Conservation (phyloP, 2,329 filamentous ascomycete species). For the Pseudogymnoascus sp. region DNA sequence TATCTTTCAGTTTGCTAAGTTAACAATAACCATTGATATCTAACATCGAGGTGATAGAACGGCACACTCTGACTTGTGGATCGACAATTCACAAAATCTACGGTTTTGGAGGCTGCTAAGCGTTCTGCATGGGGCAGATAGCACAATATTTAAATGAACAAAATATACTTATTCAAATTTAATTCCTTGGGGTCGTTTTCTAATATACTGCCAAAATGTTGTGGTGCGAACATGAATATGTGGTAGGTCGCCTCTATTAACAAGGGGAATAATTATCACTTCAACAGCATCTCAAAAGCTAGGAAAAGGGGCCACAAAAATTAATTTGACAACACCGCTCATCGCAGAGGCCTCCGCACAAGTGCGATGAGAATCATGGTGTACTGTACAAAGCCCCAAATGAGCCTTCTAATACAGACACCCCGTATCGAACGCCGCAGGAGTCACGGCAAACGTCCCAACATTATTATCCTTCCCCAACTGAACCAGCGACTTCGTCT, state of each 20-base stretch:
- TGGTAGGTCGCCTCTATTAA: neutral
- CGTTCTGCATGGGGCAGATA: neutral
- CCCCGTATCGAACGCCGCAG: neutral
- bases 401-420: neutral
- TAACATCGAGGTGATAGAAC: neutral
- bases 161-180: neutral
- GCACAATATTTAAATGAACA: neutral
- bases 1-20: neutral
- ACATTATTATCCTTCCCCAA: slow-evolving; percentile 25
- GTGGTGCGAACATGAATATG: neutral
- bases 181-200: neutral
- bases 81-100: neutral
- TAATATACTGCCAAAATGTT: neutral
- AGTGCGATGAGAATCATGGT: neutral
- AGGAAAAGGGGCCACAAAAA: neutral
- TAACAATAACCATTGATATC: neutral
- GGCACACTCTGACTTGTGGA: neutral
- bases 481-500: slow-evolving; percentile 22
- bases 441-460: slow-evolving; percentile 15
- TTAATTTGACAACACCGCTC: neutral
- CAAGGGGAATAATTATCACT: neutral
- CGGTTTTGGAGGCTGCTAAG: neutral
- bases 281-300: neutral
- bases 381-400: neutral
- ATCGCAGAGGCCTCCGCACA: neutral